phyloP scores from a whole-genome alignment of 257 asterid genomes.

The Nicotiana otophora region DNA sequence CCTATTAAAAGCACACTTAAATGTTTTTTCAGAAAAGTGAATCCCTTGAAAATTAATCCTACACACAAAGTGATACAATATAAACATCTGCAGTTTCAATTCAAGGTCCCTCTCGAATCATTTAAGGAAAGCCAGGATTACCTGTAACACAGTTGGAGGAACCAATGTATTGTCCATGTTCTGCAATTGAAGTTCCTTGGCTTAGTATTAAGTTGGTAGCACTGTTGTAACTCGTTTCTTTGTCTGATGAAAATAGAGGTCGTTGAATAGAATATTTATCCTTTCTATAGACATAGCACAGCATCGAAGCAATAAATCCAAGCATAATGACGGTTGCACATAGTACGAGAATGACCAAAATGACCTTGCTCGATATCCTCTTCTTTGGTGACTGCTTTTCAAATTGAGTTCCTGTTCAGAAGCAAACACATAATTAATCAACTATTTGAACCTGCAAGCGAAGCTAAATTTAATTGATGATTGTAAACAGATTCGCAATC shows the following conservation, averaged over 20 bases:
- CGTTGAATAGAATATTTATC: conserved; percentile 39
- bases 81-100: neutral
- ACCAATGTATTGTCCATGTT: conserved; percentile 29
- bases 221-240: conserved; percentile 55
- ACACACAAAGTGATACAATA: neutral
- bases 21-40: neutral
- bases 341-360: conserved; percentile 43
- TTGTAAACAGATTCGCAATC: neutral
- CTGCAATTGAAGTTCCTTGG: conserved; percentile 33
- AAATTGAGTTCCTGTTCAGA: conserved; percentile 45
- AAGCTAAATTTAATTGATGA: neutral
- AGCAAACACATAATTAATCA: conserved; percentile 7
- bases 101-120: neutral
- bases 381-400: conserved; percentile 44
- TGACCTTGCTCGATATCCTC: conserved; percentile 37
- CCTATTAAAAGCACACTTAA: neutral
- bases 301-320: conserved; percentile 41
- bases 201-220: conserved; percentile 52
- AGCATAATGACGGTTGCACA: conserved; percentile 47
- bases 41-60: neutral
- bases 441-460: neutral
- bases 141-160: conserved; percentile 45
- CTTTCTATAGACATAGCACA: conserved; percentile 44
- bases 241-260: conserved; percentile 54
- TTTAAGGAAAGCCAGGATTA: conserved; percentile 15